Conservation (phyloP, 148 eudicot species). For the Camellia sinensis region DNA sequence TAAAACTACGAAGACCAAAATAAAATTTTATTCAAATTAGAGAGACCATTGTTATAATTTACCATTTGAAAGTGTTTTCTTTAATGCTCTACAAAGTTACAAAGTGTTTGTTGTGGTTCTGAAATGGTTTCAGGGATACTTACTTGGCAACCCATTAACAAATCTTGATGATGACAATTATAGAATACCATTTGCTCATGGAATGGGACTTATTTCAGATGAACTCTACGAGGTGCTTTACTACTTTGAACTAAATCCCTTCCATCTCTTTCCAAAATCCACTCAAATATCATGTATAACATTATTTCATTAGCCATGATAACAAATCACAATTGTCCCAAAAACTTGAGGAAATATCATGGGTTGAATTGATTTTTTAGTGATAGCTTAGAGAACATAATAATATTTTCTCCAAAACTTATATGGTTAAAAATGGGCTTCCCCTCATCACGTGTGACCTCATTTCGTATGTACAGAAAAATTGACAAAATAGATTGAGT, state of each 20-base stretch:
- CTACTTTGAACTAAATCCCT: not conserved
- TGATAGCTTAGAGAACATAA: no score
- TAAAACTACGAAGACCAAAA: no score
- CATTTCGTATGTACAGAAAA: no score
- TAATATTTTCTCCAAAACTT: no score
- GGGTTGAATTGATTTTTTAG: no score
- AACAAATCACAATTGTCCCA: no score
- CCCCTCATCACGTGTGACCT: no score
- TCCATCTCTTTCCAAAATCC: not conserved
- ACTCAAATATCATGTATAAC: not conserved
- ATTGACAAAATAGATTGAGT: no score
- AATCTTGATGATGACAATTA: constrained; percentile 16
- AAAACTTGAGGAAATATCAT: no score
- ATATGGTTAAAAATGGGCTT: no score
- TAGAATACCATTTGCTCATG: constrained; percentile 32
- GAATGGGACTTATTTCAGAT: constrained; percentile 49
- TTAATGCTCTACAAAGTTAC: not conserved
- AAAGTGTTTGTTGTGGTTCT: not conserved
- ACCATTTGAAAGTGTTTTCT: not conserved
- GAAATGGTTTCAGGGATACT: constrained; percentile 27
- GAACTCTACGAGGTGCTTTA: constrained; percentile 35
- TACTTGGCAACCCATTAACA: constrained; percentile 40
- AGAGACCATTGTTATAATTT: no score
- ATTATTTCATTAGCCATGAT: not conserved
- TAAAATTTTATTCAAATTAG: no score